Evolutionary conservation across 208 protist genomes (phyloP).

Genomic region (Acanthamoeba sp.): DNA sequence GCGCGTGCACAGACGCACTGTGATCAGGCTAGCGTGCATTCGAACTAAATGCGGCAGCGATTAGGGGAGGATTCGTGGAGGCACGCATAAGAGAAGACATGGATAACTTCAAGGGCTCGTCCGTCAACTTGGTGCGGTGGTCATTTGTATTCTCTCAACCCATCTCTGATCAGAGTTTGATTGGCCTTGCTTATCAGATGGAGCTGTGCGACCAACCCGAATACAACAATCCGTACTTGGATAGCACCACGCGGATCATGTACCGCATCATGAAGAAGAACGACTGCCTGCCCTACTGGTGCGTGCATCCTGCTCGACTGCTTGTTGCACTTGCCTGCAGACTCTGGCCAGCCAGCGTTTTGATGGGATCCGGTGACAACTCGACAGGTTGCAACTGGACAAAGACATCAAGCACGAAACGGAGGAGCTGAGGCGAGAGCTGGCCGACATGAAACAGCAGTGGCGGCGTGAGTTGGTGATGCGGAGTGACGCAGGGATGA

Average conservation of each 20-base stretch:
- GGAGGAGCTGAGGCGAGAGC: background rate
- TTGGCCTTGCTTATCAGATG: background rate
- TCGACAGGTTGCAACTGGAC: constrained; percentile 1
- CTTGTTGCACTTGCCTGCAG: no score
- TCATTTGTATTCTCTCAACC: background rate
- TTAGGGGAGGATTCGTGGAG: constrained; percentile 3
- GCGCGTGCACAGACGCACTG: no score
- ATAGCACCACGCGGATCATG: constrained; percentile 71
- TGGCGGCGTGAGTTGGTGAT: background rate
- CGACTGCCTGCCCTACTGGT: constrained; percentile 55
- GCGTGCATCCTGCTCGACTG: background rate
- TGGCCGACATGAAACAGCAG: constrained; percentile 16
- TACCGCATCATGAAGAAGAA: constrained; percentile 70
- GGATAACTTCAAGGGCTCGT: background rate
- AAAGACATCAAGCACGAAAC: constrained; percentile 44
- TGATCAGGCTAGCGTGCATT: no score
- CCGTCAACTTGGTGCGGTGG: background rate
- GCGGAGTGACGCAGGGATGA: background rate
- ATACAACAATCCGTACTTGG: constrained; percentile 67
- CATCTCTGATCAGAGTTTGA: background rate
- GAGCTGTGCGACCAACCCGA: constrained; percentile 27
- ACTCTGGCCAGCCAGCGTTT: background rate
- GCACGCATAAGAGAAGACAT: constrained; percentile 43
- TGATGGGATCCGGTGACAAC: background rate
- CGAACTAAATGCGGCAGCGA: no score